These are phyloP conservation scores for Hypoxylon rubiginosum DNA, from an alignment of 2,329 filamentous ascomycete species.

Conservation along the genomic window DNA sequence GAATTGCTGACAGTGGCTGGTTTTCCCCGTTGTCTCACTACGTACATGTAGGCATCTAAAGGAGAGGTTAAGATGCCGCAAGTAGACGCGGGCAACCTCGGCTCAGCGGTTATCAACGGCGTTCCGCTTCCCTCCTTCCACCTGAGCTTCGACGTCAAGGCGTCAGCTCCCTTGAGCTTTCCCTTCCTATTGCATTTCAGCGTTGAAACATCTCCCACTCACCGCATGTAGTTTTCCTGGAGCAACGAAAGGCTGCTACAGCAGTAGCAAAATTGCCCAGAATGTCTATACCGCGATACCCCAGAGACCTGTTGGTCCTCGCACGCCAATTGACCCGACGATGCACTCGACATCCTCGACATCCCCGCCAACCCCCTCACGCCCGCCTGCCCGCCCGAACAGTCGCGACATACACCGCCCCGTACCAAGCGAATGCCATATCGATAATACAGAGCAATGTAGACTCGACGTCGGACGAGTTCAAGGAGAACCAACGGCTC, in stretches of 20 bases:
- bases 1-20: conserved; percentile 18
- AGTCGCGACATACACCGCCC: conserved; percentile 82
- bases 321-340: conserved; percentile 59
- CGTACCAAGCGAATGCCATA: conserved; percentile 85
- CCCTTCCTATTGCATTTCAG: conserved; percentile 27
- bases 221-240: conserved; percentile 34
- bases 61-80: conserved; percentile 2
- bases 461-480: conserved; percentile 82
- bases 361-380: conserved; percentile 47
- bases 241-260: conserved; percentile 26
- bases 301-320: conserved; percentile 60
- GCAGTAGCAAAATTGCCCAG: conserved; percentile 35
- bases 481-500: conserved; percentile 81
- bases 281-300: conserved; percentile 65
- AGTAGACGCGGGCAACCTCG: conserved; percentile 35
- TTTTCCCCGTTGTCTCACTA: conserved; percentile 11
- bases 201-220: conserved; percentile 38
- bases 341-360: conserved; percentile 49
- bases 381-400: conserved; percentile 47
- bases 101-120: conserved; percentile 40
- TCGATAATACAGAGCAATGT: conserved; percentile 82
- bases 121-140: conserved; percentile 17
- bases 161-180: conserved; percentile 38
- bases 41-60: background rate
- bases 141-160: conserved; percentile 7